phyloP scores from a whole-genome alignment of 768 basidiomycete species.

The Tylopilus sp. region DNA sequence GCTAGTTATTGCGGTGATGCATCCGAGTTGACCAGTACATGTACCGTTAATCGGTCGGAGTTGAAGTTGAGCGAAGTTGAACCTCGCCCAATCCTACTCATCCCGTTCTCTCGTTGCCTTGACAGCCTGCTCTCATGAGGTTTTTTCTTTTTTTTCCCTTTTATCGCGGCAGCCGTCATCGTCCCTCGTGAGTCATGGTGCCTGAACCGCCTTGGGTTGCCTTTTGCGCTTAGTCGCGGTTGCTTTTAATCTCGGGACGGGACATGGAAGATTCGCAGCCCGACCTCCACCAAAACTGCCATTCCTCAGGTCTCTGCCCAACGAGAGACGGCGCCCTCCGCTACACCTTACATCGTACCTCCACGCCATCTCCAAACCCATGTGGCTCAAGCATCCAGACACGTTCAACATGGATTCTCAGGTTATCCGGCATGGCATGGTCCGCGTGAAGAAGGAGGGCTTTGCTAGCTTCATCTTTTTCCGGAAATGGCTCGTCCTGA shows the following conservation, averaged over 20 bases:
- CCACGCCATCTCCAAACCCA: conserved; percentile 74
- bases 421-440: conserved; percentile 66
- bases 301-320: conserved; percentile 66
- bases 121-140: background rate
- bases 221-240: background rate
- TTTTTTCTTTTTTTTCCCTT: too few species aligned
- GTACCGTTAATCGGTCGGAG: too few species aligned
- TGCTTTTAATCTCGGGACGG: conserved; percentile 2
- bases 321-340: conserved; percentile 50
- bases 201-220: background rate
- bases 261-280: conserved; percentile 53
- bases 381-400: conserved; percentile 32
- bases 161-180: too few species aligned
- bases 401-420: conserved; percentile 34
- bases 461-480: conserved; percentile 91
- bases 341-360: conserved; percentile 65
- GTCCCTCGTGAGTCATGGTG: too few species aligned
- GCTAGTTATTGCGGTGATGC: conserved; percentile 26
- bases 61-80: too few species aligned
- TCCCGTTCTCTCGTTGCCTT: background rate
- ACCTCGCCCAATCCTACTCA: conserved; percentile 5
- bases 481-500: conserved; percentile 85
- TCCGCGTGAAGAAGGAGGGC: conserved; percentile 91
- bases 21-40: too few species aligned
- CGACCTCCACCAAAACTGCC: conserved; percentile 78